Base-by-base conservation (phyloP, 176 grass and related monocot genomes). In the Oryza nivara region DNA sequence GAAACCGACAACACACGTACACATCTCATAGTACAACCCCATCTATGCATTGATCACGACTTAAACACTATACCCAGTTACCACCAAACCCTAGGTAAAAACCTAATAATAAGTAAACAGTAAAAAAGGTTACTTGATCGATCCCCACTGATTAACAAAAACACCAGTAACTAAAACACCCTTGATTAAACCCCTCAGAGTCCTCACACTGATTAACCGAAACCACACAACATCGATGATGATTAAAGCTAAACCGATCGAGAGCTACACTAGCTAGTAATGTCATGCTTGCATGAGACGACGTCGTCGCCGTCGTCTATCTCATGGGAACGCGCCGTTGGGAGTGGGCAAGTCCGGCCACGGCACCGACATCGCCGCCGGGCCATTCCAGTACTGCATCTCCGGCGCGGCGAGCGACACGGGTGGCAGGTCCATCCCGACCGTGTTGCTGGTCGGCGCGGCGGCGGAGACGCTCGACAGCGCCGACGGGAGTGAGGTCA, bases 331-430 rank as follows among this genome's bases (percentile, higher is more conserved):
- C 15, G 85, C 47, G 64, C 91, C 85, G 40, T 90, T 93, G 61
- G 82, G 69, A 0, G 91, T 90, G 54, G 91, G 88, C 81, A 93
- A 84, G 75, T 93, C 88, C 63, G 85, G 77, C 91, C 88, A 93
- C 8, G 87, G 70, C 70, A 88, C 22, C 13, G 88, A 83, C 89
- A 90, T 87, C 49, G 89, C 34, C 22, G 81, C 65, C 25, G 81
- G 80, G 0, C 89, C 54, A 65, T 65, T 34, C 89, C 89, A 91
- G 85, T 84, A 91, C 76, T 87, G 85, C 85, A 88, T 87, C 25
- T 91, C 89, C 32, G 56, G 25, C 44, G 43, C 14, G 19, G 32
- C 17, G 6, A 91, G 17, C 12, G 89, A 90, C 40, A 79, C 71
- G 11, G 70, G 48, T 12, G 65, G 69, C 28, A 86, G 74, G 17